Evolutionary conservation across 352 stramenopile species (phyloP), one percentile per base, ranked within the genome.

Genomic region (Proteromonas lacertae): DNA sequence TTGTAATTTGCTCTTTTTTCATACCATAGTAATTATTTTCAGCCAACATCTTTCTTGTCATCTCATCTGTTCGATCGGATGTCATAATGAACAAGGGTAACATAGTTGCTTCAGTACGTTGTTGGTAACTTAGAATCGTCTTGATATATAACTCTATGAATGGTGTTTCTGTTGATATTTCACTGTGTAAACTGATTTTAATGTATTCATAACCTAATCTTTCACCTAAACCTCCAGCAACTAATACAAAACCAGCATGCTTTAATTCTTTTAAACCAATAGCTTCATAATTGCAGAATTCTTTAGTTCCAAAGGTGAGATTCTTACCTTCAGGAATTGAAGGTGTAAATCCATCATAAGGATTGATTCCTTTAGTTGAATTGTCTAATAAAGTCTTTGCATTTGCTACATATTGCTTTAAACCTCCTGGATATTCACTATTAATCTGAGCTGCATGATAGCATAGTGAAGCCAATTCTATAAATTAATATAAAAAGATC

Each of bases 21-120:
- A 92, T 70, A n/a, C 79, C 81, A 51, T 92, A 97, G 50, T 83
- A 72, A 32, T 66, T 50, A 46, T 93, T 66, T 19, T 71, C 50
- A 23, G 65, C 40, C 2, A 97, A 59, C 36, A 94, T 66, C 29
- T 53, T 48, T 1, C 56, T 41, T 6, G 81, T 96, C 13, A 59
- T 57, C 12, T 62, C 57, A 43, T 92, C 69, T 1, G 83, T 96
- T 54, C 90, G 80, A 42, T 78, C 73, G 3, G 66, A 89, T 34
- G 78, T 90, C 84, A 96, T 96, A 45, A 96, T 95, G 22, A 73
- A 75, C 20, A 95, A 58, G 6, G 80, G 78, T 24, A 93, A 43
- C 9, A 64, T 50, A 10, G 48, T 36, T 0, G 25, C 30, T 9
- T 45, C 24, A 17, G 17, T 34, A 12, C 2, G 1, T 2, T 7